Percentiles rank a stretch among this genome's conserved stretches.
Evolutionary conservation across 352 stramenopile genomes (phyloP).

Genomic region (Phytophthora megakarya): DNA sequence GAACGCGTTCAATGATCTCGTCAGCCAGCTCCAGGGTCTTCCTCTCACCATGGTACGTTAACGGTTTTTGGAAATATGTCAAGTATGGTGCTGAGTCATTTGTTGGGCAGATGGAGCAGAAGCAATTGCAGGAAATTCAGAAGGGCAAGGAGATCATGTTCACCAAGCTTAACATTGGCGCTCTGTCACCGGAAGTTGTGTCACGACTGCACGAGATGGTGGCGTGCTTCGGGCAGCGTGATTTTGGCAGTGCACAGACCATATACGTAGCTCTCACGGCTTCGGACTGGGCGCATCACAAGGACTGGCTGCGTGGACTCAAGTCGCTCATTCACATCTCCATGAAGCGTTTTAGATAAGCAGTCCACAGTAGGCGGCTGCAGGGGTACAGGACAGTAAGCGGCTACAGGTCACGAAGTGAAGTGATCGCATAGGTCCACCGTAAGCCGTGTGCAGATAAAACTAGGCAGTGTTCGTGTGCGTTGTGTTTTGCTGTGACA

Average conservation of each 20-base stretch:
- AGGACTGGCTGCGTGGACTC: conserved; percentile 97
- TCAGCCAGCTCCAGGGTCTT: conserved; percentile 70
- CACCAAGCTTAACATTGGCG: conserved; percentile 85
- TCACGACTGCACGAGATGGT: conserved; percentile 83
- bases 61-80: neutral
- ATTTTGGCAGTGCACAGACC: conserved; percentile 77
- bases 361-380: conserved; percentile 14
- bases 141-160: conserved; percentile 89
- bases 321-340: conserved; percentile 97
- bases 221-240: conserved; percentile 69
- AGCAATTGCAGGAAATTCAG: conserved; percentile 85
- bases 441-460: conserved; percentile 20
- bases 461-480: conserved; percentile 16
- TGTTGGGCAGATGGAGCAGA: conserved; percentile 78
- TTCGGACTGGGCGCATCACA: conserved; percentile 96
- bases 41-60: conserved; percentile 82
- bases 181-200: conserved; percentile 73
- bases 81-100: conserved; percentile 12
- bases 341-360: conserved; percentile 91
- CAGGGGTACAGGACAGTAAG: conserved; percentile 12
- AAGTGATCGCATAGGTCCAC: conserved; percentile 19
- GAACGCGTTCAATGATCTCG: conserved; percentile 79
- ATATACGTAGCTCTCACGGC: conserved; percentile 93
- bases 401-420: conserved; percentile 24
- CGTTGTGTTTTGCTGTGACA: neutral